These are phyloP conservation scores for Oxyria digyna DNA, from an alignment of 148 eudicot species.

Conservation along the genomic window DNA sequence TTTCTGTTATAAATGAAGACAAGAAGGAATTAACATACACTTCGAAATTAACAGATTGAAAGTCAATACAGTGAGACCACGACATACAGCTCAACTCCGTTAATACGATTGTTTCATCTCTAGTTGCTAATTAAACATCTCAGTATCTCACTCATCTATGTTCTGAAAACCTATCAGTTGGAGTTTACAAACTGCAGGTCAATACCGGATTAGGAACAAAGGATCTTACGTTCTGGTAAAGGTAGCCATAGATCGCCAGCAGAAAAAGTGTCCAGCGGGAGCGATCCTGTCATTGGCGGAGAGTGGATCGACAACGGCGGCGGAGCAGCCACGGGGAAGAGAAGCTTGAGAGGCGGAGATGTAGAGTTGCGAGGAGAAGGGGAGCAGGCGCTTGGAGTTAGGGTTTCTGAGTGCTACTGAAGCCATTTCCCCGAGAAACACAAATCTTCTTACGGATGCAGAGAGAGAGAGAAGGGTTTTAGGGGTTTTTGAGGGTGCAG, in stretches of 20 bases:
- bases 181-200: background rate
- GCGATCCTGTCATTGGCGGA: slow-evolving; percentile 20
- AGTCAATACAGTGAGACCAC: background rate
- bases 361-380: slow-evolving; percentile 36
- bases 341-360: slow-evolving; percentile 30
- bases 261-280: slow-evolving; percentile 10
- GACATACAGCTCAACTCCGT: background rate
- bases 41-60: no score
- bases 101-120: background rate
- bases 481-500: background rate
- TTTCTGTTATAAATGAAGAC: slow-evolving; percentile 35
- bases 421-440: slow-evolving; percentile 40
- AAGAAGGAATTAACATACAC: background rate
- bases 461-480: background rate
- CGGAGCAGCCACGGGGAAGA: slow-evolving; percentile 17
- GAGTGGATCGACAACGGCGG: slow-evolving; percentile 15
- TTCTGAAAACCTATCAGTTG: background rate
- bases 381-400: slow-evolving; percentile 38
- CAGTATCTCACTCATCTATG: background rate
- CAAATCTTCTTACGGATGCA: background rate
- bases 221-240: slow-evolving; percentile 67
- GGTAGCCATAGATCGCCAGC: slow-evolving; percentile 84
- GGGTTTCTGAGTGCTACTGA: slow-evolving; percentile 43
- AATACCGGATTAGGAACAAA: background rate
- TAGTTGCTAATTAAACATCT: background rate